Evolutionary conservation across 1,284 basidiomycete genomes (phyloP).

Genomic region (Filobasidium uniguttulatum): DNA sequence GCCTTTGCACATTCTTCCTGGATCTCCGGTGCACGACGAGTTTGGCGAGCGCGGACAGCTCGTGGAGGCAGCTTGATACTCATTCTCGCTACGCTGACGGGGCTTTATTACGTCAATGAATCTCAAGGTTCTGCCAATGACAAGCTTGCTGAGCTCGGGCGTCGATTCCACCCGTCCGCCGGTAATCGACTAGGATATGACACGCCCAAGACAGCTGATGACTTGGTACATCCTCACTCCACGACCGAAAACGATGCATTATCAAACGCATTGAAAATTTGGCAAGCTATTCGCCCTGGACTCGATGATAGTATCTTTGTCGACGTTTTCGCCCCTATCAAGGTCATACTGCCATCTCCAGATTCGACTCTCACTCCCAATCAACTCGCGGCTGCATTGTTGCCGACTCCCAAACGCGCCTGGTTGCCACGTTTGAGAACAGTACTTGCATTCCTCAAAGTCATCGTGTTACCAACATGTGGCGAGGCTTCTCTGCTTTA

Average conservation of each 20-base stretch:
- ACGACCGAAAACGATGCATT: no score
- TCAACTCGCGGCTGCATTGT: constrained; percentile 14
- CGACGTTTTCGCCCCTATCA: constrained; percentile 61
- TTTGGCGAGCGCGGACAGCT: constrained; percentile 56
- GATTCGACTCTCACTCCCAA: constrained; percentile 28
- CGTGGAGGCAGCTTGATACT: constrained; percentile 68
- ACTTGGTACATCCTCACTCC: no score
- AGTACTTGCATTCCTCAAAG: constrained; percentile 59
- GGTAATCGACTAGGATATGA: no score
- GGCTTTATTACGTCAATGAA: constrained; percentile 34
- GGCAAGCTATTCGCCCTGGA: constrained; percentile 65
- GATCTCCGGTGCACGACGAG: constrained; percentile 23
- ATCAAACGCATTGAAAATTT: no score
- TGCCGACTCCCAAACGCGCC: constrained; percentile 19
- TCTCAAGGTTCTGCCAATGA: no score
- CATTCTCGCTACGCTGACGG: constrained; percentile 30
- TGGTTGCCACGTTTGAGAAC: constrained; percentile 37
- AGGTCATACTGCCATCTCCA: constrained; percentile 49
- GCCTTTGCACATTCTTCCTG: constrained; percentile 1
- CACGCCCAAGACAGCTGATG: no score
- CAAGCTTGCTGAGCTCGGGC: no score
- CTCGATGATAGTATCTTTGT: constrained; percentile 60
- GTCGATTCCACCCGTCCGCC: no score
- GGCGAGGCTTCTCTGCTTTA: constrained; percentile 63
- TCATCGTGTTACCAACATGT: constrained; percentile 72